phyloP scores from a whole-genome alignment of 129 eudicot species.

The Deinandra increscens region DNA sequence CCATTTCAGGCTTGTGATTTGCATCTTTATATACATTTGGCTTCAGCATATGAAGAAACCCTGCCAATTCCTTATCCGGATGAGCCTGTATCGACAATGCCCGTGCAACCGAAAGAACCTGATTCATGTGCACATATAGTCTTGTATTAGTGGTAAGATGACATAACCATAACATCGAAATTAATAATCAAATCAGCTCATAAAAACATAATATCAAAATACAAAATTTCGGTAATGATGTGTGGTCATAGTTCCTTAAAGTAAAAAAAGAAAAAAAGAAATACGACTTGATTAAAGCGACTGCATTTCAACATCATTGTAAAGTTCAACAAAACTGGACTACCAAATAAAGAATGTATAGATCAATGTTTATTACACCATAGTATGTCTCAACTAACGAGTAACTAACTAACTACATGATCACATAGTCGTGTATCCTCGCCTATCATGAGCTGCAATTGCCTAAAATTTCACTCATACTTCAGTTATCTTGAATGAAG shows the following conservation, averaged over 20 bases:
- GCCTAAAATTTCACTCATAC: not conserved
- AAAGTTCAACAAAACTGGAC: not conserved
- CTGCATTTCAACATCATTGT: not conserved
- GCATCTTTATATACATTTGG: conserved; percentile 76
- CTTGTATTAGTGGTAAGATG: conserved; percentile 9
- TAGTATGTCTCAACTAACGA: conserved; percentile 1
- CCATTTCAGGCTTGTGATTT: conserved; percentile 99
- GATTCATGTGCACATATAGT: not conserved
- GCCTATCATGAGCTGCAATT: conserved; percentile 1
- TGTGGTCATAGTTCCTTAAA: conserved; percentile 2
- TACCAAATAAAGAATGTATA: not conserved
- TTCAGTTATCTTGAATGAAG: not conserved
- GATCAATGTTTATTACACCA: conserved; percentile 3
- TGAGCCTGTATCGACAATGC: conserved; percentile 94
- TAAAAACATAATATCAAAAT: not conserved
- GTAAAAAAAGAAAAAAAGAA: not conserved
- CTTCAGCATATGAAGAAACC: conserved; percentile 48
- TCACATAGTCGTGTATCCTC: not conserved
- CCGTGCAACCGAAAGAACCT: conserved; percentile 89
- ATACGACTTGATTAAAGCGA: not conserved
- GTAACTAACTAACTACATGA: not conserved
- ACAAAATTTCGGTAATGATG: not conserved
- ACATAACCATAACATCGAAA: not conserved
- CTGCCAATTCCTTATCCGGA: conserved; percentile 79
- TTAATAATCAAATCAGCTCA: not conserved